Evolutionary conservation across 257 asterid species (phyloP).

Genomic region (Lycium ferocissimum): DNA sequence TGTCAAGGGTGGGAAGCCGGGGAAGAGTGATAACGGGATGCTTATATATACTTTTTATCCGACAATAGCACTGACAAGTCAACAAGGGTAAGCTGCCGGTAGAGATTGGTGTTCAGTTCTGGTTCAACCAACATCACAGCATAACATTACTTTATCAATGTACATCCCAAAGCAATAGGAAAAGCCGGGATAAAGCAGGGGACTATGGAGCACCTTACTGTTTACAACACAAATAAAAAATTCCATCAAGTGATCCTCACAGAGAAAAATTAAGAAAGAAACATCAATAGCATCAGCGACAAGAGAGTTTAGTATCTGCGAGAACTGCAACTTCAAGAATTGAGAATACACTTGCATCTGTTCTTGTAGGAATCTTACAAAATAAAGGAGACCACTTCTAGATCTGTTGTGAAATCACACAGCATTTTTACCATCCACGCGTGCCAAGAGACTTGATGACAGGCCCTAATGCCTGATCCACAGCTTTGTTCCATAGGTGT

Average conservation of each 20-base stretch:
- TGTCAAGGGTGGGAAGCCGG: not conserved
- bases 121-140: not conserved
- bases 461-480: slow-evolving; percentile 54
- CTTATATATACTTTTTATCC: not conserved
- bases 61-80: not conserved
- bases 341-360: slow-evolving; percentile 12
- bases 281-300: not conserved
- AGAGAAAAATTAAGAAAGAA: not conserved
- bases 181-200: not conserved
- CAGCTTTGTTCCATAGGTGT: slow-evolving; percentile 58
- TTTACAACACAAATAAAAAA: not conserved
- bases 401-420: not conserved
- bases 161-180: not conserved
- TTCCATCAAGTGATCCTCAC: not conserved
- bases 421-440: slow-evolving; percentile 52
- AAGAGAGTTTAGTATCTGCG: not conserved
- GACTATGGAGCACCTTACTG: not conserved
- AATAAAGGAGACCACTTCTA: not conserved
- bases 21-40: not conserved
- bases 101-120: not conserved
- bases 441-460: slow-evolving; percentile 52
- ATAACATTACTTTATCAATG: not conserved
- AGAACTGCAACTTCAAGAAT: not conserved
- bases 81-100: not conserved
- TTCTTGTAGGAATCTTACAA: slow-evolving; percentile 8